Evolutionary conservation across 345 rosid species (phyloP).

Genomic region (Rhodamnia argentea): DNA sequence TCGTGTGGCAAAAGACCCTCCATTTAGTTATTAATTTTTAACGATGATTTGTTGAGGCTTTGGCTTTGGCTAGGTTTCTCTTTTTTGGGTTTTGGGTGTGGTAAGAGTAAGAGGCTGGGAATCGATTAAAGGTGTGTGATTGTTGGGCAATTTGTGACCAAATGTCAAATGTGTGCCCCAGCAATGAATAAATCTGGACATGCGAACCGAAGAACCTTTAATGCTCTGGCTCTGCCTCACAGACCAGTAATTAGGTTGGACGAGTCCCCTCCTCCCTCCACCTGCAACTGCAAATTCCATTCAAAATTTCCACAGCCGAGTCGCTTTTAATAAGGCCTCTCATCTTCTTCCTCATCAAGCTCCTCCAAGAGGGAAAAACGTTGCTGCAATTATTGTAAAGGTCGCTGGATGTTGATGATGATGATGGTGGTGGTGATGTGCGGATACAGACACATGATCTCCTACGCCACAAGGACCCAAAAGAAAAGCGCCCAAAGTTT

Average conservation of each 20-base stretch:
- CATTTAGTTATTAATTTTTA: not conserved
- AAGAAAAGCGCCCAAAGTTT: not conserved
- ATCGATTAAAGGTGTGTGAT: not conserved
- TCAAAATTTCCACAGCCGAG: not conserved
- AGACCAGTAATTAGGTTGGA: not conserved
- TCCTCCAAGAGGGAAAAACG: not conserved
- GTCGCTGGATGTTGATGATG: not conserved
- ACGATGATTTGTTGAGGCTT: not conserved
- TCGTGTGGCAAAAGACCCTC: not conserved
- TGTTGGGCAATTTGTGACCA: not conserved
- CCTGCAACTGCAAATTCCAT: not conserved
- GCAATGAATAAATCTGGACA: not conserved
- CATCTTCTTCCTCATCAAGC: not conserved
- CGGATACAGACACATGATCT: not conserved
- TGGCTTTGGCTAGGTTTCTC: not conserved
- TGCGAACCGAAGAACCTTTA: not conserved
- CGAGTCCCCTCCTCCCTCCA: not conserved
- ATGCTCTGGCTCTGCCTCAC: not conserved
- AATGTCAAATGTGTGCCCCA: not conserved
- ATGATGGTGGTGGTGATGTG: not conserved
- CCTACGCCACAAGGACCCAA: not conserved
- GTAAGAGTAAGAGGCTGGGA: not conserved
- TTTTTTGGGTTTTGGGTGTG: not conserved
- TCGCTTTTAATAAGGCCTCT: not conserved
- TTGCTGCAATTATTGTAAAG: not conserved